Percentiles rank a stretch among this genome's conserved stretches.
phyloP scores from a whole-genome alignment of 306 rosid genomes.

The Parietaria judaica region DNA sequence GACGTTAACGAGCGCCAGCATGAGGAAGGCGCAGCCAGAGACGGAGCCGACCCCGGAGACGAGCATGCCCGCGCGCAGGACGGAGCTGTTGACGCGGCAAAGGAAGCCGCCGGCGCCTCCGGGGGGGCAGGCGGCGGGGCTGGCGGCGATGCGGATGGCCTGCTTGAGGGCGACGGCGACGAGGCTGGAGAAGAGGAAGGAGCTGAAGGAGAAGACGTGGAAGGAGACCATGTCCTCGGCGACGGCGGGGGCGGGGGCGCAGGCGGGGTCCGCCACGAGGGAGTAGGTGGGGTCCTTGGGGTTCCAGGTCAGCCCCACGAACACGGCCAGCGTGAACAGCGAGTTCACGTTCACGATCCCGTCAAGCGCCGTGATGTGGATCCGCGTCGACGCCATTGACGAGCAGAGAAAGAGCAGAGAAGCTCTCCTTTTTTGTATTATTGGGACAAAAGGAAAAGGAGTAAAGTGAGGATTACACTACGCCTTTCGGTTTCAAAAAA shows the following conservation, averaged over 20 bases:
- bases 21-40: constrained; percentile 53
- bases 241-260: constrained; percentile 44
- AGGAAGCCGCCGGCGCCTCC: constrained; percentile 38
- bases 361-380: constrained; percentile 69
- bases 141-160: constrained; percentile 55
- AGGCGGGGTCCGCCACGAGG: constrained; percentile 31
- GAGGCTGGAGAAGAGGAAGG: constrained; percentile 95
- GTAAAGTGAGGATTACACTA: neutral
- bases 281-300: constrained; percentile 53
- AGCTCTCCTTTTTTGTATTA: neutral
- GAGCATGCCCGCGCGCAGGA: constrained; percentile 65
- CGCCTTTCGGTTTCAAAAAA: neutral
- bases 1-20: constrained; percentile 62
- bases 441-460: no score
- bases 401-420: neutral
- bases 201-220: constrained; percentile 95
- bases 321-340: constrained; percentile 77
- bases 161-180: constrained; percentile 79
- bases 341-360: constrained; percentile 84
- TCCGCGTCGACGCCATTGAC: constrained; percentile 33
- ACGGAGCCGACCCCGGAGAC: constrained; percentile 71
- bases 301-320: constrained; percentile 75
- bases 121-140: constrained; percentile 39
- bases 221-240: constrained; percentile 70
- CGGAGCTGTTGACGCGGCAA: constrained; percentile 42